Evolutionary conservation across 352 stramenopile genomes (phyloP).

Genomic region (Phytophthora hybrid): DNA sequence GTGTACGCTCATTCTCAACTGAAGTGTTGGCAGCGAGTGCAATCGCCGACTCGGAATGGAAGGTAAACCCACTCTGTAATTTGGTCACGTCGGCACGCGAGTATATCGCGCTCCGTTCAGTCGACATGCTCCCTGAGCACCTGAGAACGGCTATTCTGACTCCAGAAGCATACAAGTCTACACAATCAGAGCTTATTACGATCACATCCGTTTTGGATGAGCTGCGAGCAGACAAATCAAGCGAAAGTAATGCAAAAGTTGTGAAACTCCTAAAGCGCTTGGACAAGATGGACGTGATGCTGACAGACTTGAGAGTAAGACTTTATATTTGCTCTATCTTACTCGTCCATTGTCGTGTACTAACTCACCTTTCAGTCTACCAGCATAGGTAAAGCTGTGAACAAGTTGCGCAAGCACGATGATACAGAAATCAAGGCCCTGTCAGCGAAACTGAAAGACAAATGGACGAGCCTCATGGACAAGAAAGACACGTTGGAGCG

Average conservation of each 20-base stretch:
- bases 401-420: constrained; percentile 86
- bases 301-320: constrained; percentile 82
- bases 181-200: constrained; percentile 73
- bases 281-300: constrained; percentile 72
- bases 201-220: constrained; percentile 75
- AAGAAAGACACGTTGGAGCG: constrained; percentile 66
- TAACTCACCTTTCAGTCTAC: constrained; percentile 59
- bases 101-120: constrained; percentile 83
- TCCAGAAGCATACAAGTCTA: constrained; percentile 83
- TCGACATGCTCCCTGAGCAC: constrained; percentile 87
- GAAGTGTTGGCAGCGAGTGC: constrained; percentile 71
- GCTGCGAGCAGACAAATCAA: constrained; percentile 44
- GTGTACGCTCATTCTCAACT: constrained; percentile 67
- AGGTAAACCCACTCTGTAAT: constrained; percentile 78
- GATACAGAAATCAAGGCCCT: constrained; percentile 55
- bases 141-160: constrained; percentile 82
- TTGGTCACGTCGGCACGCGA: constrained; percentile 83
- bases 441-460: constrained; percentile 69
- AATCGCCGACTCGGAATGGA: constrained; percentile 81
- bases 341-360: not conserved
- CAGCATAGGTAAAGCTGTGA: constrained; percentile 86
- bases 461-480: constrained; percentile 84
- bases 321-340: not conserved
- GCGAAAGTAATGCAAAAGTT: constrained; percentile 48
- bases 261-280: constrained; percentile 74